A percentile compares a stretch with the other conserved stretches of the same genome.
These are phyloP conservation scores for Fusarium marasasianum DNA, from an alignment of 2,329 filamentous ascomycete genomes.

Conservation along the genomic window DNA sequence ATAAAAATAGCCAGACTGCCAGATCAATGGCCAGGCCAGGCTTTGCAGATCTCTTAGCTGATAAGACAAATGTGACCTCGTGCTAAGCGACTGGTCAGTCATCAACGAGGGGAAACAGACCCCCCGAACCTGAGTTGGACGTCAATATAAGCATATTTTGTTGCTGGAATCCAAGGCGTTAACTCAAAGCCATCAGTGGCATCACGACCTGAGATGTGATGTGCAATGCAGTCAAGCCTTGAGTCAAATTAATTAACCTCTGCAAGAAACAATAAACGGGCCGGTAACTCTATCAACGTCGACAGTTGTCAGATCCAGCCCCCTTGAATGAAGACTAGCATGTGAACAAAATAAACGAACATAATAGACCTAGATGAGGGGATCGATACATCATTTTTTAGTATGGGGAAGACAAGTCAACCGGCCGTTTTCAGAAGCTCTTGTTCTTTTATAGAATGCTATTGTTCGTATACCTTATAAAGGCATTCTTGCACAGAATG, in stretches of 20 bases:
- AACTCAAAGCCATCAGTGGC: background rate
- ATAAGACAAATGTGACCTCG: background rate
- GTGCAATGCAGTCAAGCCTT: background rate
- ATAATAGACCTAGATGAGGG: background rate
- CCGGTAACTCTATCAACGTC: slow-evolving; percentile 6
- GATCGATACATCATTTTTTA: background rate
- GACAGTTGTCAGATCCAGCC: background rate
- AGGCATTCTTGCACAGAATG: background rate
- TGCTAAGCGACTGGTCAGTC: background rate
- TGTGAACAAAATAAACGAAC: background rate
- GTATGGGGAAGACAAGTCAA: background rate
- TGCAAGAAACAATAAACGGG: background rate
- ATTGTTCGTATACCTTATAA: background rate
- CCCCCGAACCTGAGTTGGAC: background rate
- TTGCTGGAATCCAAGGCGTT: background rate
- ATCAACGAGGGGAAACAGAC: background rate
- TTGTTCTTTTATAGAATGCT: background rate
- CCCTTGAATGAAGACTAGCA: background rate
- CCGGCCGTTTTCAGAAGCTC: too few relatives aligned
- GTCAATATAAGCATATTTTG: slow-evolving; percentile 17
- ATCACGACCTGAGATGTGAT: background rate
- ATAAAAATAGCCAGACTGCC: slow-evolving; percentile 4
- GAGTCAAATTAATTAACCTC: background rate
- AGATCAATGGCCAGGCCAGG: background rate
- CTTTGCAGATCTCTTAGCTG: background rate